These are phyloP conservation scores for Sutorius australiensis DNA, from an alignment of 768 basidiomycete species.

Conservation along the genomic window DNA sequence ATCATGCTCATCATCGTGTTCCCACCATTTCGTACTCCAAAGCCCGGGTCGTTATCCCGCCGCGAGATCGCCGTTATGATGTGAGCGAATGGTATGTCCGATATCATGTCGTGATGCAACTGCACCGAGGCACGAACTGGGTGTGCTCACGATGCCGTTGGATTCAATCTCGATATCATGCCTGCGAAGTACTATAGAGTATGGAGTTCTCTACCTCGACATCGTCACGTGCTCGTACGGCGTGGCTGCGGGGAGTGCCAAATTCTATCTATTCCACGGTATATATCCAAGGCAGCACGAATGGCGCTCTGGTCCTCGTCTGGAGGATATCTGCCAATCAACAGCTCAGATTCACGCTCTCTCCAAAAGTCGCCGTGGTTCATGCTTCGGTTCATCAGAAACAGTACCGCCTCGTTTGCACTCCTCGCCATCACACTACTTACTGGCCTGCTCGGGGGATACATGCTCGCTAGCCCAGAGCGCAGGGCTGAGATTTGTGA, in stretches of 20 bases:
- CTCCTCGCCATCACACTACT: slow-evolving; percentile 23
- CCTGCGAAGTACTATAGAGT: too few relatives aligned
- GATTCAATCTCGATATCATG: too few relatives aligned
- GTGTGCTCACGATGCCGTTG: too few relatives aligned
- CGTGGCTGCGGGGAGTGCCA: too few relatives aligned
- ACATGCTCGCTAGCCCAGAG: slow-evolving; percentile 18
- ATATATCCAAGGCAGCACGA: neutral
- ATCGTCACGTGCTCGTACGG: too few relatives aligned
- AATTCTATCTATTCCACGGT: too few relatives aligned
- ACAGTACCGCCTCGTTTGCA: slow-evolving; percentile 9
- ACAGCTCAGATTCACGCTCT: slow-evolving; percentile 3
- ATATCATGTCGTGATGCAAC: too few relatives aligned
- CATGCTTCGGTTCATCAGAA: slow-evolving; percentile 15
- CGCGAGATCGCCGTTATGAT: neutral
- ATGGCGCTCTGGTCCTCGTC: slow-evolving; percentile 12
- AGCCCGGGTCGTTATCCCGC: too few relatives aligned
- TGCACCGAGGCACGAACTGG: too few relatives aligned
- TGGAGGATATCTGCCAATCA: slow-evolving; percentile 23
- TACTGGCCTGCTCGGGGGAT: slow-evolving; percentile 25
- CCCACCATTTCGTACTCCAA: too few relatives aligned
- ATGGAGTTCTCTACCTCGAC: too few relatives aligned
- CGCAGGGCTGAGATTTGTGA: slow-evolving; percentile 17
- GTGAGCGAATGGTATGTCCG: neutral
- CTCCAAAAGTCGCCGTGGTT: slow-evolving; percentile 5
- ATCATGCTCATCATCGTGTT: too few relatives aligned